These are phyloP conservation scores for Fusarium oligoseptatum DNA, from an alignment of 2,329 filamentous ascomycete species.

Conservation along the genomic window DNA sequence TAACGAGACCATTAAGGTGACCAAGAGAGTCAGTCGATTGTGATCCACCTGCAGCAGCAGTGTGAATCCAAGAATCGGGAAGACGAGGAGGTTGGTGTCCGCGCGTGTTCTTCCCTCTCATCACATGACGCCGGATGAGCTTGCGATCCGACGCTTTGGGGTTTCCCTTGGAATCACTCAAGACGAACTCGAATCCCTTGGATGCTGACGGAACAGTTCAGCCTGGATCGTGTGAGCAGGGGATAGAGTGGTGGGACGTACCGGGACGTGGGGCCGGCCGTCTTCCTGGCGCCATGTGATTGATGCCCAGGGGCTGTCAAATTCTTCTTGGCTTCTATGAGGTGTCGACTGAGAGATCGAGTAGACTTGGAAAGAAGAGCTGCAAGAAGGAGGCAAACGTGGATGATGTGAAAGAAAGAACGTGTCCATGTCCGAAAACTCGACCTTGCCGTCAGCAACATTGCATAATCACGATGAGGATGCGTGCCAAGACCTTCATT, in stretches of 20 bases:
- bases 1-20: not conserved
- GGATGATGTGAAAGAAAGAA: not conserved
- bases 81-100: not conserved
- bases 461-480: not conserved
- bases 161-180: conserved; percentile 40
- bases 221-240: not conserved
- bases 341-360: not conserved
- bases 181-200: conserved; percentile 47
- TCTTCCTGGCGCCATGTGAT: conserved; percentile 1
- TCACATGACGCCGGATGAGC: conserved; percentile 47
- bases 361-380: not conserved
- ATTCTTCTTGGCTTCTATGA: not conserved
- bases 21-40: not conserved
- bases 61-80: not conserved
- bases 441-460: not conserved
- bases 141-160: conserved; percentile 42
- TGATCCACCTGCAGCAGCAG: not conserved
- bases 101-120: conserved; percentile 45
- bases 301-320: not conserved
- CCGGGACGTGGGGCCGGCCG: not conserved
- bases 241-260: not conserved
- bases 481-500: not conserved
- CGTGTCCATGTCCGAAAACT: not conserved
- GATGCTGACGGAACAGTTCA: conserved; percentile 9
- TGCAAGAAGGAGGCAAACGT: not conserved